Conservation (phyloP, 2,329 filamentous ascomycete genomes). For the Diaporthe amygdali region DNA sequence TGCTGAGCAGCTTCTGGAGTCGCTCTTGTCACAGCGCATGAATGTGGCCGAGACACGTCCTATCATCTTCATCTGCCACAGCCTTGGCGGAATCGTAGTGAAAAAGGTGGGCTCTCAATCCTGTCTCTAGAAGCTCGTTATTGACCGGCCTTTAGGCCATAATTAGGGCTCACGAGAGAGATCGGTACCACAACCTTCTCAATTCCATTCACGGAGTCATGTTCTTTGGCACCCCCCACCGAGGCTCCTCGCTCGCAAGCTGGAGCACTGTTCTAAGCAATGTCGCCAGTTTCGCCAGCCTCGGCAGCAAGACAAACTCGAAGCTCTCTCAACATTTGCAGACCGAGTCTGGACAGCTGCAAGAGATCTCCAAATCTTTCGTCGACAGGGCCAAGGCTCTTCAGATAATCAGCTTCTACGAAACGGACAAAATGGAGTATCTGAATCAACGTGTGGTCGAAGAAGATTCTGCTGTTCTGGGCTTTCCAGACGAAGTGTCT, state of each 20-base stretch:
- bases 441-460: conserved; percentile 23
- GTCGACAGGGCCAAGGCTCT: conserved; percentile 7
- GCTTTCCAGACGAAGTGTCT: not conserved
- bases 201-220: conserved; percentile 1
- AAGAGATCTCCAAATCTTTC: conserved; percentile 16
- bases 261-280: conserved; percentile 16
- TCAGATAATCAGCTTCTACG: conserved; percentile 19
- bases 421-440: conserved; percentile 17
- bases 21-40: conserved; percentile 19
- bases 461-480: conserved; percentile 19
- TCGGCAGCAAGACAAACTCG: conserved; percentile 15
- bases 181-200: conserved; percentile 8
- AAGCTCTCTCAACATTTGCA: conserved; percentile 31
- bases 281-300: not conserved
- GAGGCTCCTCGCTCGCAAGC: conserved; percentile 9
- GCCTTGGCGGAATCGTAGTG: conserved; percentile 35
- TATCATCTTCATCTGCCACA: conserved; percentile 35
- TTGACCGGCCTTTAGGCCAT: not conserved
- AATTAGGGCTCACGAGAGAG: conserved; percentile 4
- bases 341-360: conserved; percentile 21
- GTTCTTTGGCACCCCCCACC: conserved; percentile 17
- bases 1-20: conserved; percentile 11
- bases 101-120: conserved; percentile 30
- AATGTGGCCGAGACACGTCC: conserved; percentile 24
- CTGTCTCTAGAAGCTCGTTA: not conserved